Evolutionary conservation across 257 asterid genomes (phyloP).

Genomic region (Plantago elongata): DNA sequence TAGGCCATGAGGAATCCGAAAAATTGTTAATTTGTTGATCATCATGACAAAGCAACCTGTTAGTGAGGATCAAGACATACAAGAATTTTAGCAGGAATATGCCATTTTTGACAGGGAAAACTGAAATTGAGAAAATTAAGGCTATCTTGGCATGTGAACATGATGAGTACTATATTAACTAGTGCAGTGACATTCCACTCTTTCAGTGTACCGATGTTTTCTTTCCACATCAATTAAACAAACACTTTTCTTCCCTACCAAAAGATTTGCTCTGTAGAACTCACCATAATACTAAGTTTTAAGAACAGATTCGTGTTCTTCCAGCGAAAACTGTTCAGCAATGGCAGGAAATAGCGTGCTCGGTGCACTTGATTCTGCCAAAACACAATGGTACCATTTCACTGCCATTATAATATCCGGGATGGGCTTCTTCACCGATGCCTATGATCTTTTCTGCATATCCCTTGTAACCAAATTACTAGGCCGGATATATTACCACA

Average conservation of each 20-base stretch:
- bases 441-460: slow-evolving; percentile 60
- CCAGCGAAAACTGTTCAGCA: not conserved
- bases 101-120: too few relatives aligned
- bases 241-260: too few relatives aligned
- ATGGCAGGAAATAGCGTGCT: slow-evolving; percentile 43
- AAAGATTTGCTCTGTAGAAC: too few relatives aligned
- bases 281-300: too few relatives aligned
- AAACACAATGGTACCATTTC: slow-evolving; percentile 63
- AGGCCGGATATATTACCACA: slow-evolving; percentile 58
- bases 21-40: too few relatives aligned
- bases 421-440: slow-evolving; percentile 69
- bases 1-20: too few relatives aligned
- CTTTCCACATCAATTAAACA: too few relatives aligned
- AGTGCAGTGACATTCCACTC: not conserved
- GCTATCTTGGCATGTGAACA: not conserved
- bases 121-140: too few relatives aligned
- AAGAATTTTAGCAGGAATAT: too few relatives aligned
- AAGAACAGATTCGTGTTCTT: too few relatives aligned
- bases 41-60: too few relatives aligned
- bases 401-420: slow-evolving; percentile 62
- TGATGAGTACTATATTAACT: not conserved
- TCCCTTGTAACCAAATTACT: slow-evolving; percentile 63
- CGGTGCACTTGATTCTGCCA: slow-evolving; percentile 49
- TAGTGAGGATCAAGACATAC: too few relatives aligned
- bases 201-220: not conserved